phyloP scores from a whole-genome alignment of 306 rosid species.

The Boehmeria nivea region DNA sequence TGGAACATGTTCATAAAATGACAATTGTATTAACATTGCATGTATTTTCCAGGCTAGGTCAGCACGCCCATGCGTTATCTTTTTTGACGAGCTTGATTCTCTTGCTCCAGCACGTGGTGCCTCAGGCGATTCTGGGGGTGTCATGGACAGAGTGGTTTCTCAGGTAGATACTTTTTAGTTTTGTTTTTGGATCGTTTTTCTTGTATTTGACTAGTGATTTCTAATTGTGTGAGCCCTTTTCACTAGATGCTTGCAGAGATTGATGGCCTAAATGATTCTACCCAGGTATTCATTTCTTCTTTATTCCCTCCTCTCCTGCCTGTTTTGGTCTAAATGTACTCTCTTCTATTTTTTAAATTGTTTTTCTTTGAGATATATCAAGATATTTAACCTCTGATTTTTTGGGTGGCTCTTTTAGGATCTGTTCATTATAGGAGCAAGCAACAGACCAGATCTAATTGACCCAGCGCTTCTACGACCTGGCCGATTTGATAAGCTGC shows the following conservation, averaged over 20 bases:
- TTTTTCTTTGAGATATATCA: conserved; percentile 12
- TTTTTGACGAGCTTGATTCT: conserved; percentile 94
- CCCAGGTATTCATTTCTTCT: conserved; percentile 50
- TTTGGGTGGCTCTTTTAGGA: conserved; percentile 44
- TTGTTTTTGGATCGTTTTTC: neutral
- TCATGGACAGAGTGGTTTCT: conserved; percentile 97
- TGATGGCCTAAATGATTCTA: conserved; percentile 84
- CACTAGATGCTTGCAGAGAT: conserved; percentile 96
- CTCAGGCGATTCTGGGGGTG: conserved; percentile 96
- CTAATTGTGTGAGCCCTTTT: conserved; percentile 22
- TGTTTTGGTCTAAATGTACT: neutral
- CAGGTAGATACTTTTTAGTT: conserved; percentile 48
- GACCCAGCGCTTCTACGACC: conserved; percentile 95
- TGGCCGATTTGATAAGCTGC: conserved; percentile 89
- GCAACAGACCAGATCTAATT: conserved; percentile 96
- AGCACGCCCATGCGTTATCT: conserved; percentile 95
- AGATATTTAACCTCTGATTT: conserved; percentile 20
- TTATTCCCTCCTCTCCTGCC: neutral
- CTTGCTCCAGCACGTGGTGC: conserved; percentile 98
- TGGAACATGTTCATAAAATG: no score
- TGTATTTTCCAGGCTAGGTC: conserved; percentile 69
- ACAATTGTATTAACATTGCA: conserved; percentile 3
- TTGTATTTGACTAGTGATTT: conserved; percentile 19
- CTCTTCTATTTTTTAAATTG: neutral
- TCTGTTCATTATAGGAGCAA: conserved; percentile 91